Evolutionary conservation across 2,329 filamentous ascomycete genomes (phyloP).

Genomic region (Aspergillus quadrilineatus): DNA sequence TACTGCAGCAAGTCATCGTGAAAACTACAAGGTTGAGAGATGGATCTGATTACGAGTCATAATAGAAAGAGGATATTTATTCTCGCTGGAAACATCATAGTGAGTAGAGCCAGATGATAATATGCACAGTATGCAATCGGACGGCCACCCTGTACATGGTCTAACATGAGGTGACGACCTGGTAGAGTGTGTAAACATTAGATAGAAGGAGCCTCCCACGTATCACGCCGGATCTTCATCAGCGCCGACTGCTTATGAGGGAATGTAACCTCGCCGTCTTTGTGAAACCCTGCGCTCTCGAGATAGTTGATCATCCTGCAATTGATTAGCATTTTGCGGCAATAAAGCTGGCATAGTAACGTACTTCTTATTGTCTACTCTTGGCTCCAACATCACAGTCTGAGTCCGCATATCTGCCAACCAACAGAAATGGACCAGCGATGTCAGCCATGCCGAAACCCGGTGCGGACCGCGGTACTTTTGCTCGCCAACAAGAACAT

Average conservation of each 20-base stretch:
- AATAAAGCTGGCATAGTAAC: constrained; percentile 30
- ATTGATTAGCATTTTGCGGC: constrained; percentile 13
- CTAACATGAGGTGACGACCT: not conserved
- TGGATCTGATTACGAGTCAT: not conserved
- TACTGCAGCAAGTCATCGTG: too few species aligned
- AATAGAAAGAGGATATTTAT: not conserved
- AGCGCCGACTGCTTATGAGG: constrained; percentile 91
- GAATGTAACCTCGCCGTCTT: constrained; percentile 81
- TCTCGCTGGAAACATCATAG: not conserved
- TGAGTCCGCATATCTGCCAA: constrained; percentile 76
- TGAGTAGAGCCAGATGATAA: not conserved
- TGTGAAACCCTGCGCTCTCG: constrained; percentile 73
- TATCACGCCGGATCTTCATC: constrained; percentile 75
- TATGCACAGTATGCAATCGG: not conserved
- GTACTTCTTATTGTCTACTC: constrained; percentile 87
- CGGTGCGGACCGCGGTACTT: constrained; percentile 79
- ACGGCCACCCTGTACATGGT: not conserved
- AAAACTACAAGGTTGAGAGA: too few species aligned
- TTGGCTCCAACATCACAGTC: constrained; percentile 80
- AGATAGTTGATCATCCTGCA: constrained; percentile 68
- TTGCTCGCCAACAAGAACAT: constrained; percentile 86
- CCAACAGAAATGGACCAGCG: constrained; percentile 83
- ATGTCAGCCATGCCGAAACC: constrained; percentile 77
- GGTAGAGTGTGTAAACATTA: constrained; percentile 31
- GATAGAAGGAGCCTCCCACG: constrained; percentile 70